Evolutionary conservation across 371 early-diverging fungal species (phyloP), one percentile per base, ranked within the genome.

Genomic region (Apophysomyces ossiformis): DNA sequence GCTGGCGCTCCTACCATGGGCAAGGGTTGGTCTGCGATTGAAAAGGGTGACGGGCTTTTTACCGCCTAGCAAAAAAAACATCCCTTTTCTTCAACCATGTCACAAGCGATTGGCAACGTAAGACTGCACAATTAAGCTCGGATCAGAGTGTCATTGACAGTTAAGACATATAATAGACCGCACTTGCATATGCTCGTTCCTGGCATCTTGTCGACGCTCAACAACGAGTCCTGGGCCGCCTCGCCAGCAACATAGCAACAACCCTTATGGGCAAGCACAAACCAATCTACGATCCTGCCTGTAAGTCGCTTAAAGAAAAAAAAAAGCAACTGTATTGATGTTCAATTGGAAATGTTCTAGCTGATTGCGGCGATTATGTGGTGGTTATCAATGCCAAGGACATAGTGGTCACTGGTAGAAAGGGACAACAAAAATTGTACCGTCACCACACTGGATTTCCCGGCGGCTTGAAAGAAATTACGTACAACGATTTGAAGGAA

Each of bases 201-300:
- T 99, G 98, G 98, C 98, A 97, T 81, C 79, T 95, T 39, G 96
- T 97, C 56, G 97, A 98, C 79, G 96, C 96, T 15, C 89, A 89
- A 66, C 94, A 93, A 63, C 89, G 95, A 76, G 85, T 93, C 16
- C 87, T 99, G 43, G 98, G 98, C 16, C 89, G 92, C 57, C 84
- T 99, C 75, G 90, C 96, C 11, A 88, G 92, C 41, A 84, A 90
- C 45, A 92, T 98, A 62, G 93, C 95, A 61, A 90, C 92, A n/a
- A 94, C 96, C 7, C 89, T 99, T 58, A 91, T 96, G 87, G 99
- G 99, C 57, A 97, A 99, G 77, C 95, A 98, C 80, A 98, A 98
- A 87, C 98, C 98, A 32, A 94, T 93, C 59, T 96, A 88, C 72
- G 89, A 96, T 74, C 96, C 96, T 45, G 94, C 96, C 45, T 84